Conservation (phyloP, 2,329 filamentous ascomycete species). For the Metarhizium robertsii region DNA sequence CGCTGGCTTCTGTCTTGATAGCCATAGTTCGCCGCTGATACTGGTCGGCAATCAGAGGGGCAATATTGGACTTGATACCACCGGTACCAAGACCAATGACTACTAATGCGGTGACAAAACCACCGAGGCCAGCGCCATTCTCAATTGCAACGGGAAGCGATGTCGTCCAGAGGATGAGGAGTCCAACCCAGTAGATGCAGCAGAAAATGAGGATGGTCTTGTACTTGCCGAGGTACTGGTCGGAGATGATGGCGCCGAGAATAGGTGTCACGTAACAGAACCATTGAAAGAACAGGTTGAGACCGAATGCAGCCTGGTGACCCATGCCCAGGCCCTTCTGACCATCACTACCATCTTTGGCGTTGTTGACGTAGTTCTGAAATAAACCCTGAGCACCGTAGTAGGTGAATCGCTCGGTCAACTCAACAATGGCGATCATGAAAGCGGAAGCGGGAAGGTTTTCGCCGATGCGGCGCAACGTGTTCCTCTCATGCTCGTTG, state of each 20-base stretch:
- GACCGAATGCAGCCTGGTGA: conserved; percentile 42
- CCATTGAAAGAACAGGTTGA: conserved; percentile 48
- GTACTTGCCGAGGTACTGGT: conserved; percentile 51
- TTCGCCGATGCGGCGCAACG: conserved; percentile 43
- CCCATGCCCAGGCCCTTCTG: conserved; percentile 46
- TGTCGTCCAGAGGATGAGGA: conserved; percentile 44
- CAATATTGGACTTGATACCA: conserved; percentile 59
- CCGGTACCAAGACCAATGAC: conserved; percentile 59
- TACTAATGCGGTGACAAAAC: conserved; percentile 46
- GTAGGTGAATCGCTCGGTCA: conserved; percentile 49
- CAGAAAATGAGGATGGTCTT: conserved; percentile 52
- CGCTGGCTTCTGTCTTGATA: conserved; percentile 35
- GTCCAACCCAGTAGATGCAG: conserved; percentile 47
- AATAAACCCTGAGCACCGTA: conserved; percentile 45
- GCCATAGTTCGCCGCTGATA: conserved; percentile 45
- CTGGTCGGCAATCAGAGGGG: conserved; percentile 54
- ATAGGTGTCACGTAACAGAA: conserved; percentile 35
- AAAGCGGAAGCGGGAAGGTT: conserved; percentile 45
- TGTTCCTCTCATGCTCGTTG: conserved; percentile 38
- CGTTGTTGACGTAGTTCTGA: conserved; percentile 42
- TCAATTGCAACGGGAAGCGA: conserved; percentile 29
- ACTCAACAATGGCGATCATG: conserved; percentile 46
- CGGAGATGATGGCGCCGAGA: conserved; percentile 44
- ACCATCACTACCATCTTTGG: conserved; percentile 22
- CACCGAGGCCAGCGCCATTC: conserved; percentile 33